Percentiles rank a stretch among this genome's conserved stretches.
phyloP scores from a whole-genome alignment of 2,329 filamentous ascomycete species.

The Cladosporium sp. region DNA sequence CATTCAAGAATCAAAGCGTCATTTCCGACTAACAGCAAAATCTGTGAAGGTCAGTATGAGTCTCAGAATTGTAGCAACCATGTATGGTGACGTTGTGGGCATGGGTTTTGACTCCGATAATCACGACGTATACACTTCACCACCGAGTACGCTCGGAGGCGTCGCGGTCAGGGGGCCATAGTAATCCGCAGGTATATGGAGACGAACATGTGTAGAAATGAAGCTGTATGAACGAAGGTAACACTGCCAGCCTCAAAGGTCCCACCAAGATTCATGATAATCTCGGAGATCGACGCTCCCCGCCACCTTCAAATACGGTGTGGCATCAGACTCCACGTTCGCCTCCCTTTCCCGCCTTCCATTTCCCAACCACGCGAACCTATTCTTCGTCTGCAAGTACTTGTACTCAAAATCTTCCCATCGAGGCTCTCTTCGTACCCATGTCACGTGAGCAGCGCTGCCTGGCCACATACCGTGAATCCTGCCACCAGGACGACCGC shows the following conservation, averaged over 20 bases:
- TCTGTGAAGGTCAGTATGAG: no score
- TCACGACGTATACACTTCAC: no score
- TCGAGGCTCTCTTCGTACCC: conserved; percentile 56
- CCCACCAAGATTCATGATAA: conserved; percentile 69
- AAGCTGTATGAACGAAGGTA: not conserved
- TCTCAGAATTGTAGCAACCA: no score
- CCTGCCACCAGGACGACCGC: conserved; percentile 56
- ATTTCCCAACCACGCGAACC: conserved; percentile 67
- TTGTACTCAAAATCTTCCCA: conserved; percentile 63
- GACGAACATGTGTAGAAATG: not conserved
- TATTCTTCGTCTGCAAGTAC: conserved; percentile 47
- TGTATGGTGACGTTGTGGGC: no score
- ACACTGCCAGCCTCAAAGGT: conserved; percentile 9
- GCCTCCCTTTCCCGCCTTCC: conserved; percentile 64
- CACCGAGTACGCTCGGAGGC: no score
- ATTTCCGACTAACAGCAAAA: no score
- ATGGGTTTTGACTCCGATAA: no score
- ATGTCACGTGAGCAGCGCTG: conserved; percentile 61
- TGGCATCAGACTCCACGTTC: conserved; percentile 58
- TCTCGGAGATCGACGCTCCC: conserved; percentile 60
- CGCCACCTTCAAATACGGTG: conserved; percentile 60
- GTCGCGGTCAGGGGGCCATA: no score
- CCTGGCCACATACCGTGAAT: conserved; percentile 72
- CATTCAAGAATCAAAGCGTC: no score
- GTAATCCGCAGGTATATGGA: no score